phyloP scores from a whole-genome alignment of 768 basidiomycete species.

The Serpula lacrymans region DNA sequence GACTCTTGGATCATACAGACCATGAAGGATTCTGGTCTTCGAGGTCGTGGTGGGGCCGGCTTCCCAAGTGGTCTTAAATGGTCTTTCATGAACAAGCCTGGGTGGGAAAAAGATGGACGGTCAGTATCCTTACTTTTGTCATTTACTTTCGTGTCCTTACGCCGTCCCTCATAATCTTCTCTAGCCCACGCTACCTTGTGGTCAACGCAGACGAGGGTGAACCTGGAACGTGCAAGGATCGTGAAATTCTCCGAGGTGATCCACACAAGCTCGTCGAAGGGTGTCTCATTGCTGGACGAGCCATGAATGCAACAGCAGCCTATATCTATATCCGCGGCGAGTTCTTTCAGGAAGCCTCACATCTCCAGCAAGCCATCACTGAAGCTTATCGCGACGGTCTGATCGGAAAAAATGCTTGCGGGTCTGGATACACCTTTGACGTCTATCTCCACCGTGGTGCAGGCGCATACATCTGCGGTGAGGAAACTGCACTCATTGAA shows the following conservation, averaged over 20 bases:
- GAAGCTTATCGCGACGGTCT: conserved; percentile 91
- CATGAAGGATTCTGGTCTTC: conserved; percentile 93
- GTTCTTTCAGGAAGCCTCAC: conserved; percentile 92
- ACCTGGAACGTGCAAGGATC: conserved; percentile 98
- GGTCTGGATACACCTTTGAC: conserved; percentile 91
- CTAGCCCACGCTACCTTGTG: conserved; percentile 90
- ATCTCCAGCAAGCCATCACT: conserved; percentile 92
- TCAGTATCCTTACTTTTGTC: conserved; percentile 25
- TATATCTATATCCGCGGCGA: conserved; percentile 99
- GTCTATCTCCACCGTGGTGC: conserved; percentile 98
- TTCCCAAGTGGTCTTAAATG: conserved; percentile 97
- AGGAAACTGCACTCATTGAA: conserved; percentile 98
- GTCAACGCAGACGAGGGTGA: conserved; percentile 99
- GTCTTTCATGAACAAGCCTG: conserved; percentile 99
- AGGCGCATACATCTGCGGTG: conserved; percentile 97
- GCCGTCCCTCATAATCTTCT: neutral
- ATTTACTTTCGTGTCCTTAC: neutral
- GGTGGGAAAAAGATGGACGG: conserved; percentile 93
- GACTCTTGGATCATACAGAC: conserved; percentile 97
- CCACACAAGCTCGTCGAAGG: conserved; percentile 98
- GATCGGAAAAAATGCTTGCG: conserved; percentile 89
- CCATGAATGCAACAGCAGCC: conserved; percentile 97
- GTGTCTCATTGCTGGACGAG: conserved; percentile 93
- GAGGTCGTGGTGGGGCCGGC: conserved; percentile 95
- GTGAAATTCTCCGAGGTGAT: conserved; percentile 96